Base-by-base conservation (phyloP, 2,329 filamentous ascomycete species). In the Paramyrothecium sp. region DNA sequence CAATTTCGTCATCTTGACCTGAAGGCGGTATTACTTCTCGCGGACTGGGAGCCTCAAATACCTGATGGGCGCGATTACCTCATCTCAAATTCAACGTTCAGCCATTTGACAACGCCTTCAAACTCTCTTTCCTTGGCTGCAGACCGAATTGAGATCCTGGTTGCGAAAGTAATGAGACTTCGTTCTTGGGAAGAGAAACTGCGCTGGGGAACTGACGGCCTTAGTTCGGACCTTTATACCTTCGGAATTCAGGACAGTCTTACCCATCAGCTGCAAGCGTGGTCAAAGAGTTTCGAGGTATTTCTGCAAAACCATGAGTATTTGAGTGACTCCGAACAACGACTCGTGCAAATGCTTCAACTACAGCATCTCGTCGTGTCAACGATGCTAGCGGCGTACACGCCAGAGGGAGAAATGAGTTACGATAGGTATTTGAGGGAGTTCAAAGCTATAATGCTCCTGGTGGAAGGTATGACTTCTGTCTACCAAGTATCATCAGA, bases 1-100 rank as follows among this genome's bases (percentile, higher is more conserved):
- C 71, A 74, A 57, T 70, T 74, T 53, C 68, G 63, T 48, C 71
- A 71, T 56, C 71, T 73, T 30, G 72, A 75, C 56, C 67, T 72
- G 65, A 71, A 75, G 60, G 70, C 71, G 17, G 65, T 58, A 10
- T 66, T 59, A 19, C 73, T 71, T 63, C 59, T 74, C 22, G 52
- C 69, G 30, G 71, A 72, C 58, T 72, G 70, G 70, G 67, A 62
- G n/a, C 72, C 72, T 23, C 55, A 69, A 61, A 62, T 69, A 26
- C 60, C 56, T 56, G 48, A 60, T 48, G 56, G 41, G 22, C 55
- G 55, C 48, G 56, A 54, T 49, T 53, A 63, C 56, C 48, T 48
- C 48, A 44, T 57, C 22, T 60, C 48, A 22, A 51, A 56, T 21
- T 46, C 47, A 57, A 56, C 60, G 50, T 69, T 71, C 60, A 44